These are phyloP conservation scores for Phialophora tarda DNA, from an alignment of 2,329 filamentous ascomycete genomes.

Conservation along the genomic window DNA sequence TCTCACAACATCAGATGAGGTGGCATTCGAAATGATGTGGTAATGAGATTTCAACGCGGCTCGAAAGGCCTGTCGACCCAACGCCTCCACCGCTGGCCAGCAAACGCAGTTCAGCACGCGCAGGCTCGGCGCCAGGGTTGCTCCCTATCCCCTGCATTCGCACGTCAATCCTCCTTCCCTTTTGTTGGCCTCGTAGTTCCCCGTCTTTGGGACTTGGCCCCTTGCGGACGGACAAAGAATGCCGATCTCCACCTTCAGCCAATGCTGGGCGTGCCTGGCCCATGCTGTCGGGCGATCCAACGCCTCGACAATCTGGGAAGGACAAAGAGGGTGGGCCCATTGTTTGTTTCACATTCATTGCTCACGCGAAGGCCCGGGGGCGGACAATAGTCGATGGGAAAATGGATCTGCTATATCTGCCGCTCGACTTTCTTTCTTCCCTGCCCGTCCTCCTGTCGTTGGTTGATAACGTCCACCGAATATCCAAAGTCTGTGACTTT, in stretches of 20 bases:
- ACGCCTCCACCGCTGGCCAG: not conserved
- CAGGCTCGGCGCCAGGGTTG: slow-evolving; percentile 10
- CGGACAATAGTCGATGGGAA: slow-evolving; percentile 16
- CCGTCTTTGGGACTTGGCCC: slow-evolving; percentile 13
- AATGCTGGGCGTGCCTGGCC: slow-evolving; percentile 13
- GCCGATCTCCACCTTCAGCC: slow-evolving; percentile 19
- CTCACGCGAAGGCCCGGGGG: slow-evolving; percentile 11
- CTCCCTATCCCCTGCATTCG: slow-evolving; percentile 29
- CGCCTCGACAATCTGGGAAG: slow-evolving; percentile 34
- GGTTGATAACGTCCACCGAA: slow-evolving; percentile 24
- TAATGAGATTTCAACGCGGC: not conserved
- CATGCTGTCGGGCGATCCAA: slow-evolving; percentile 27
- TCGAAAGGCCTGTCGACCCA: not conserved
- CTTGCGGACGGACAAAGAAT: slow-evolving; percentile 9
- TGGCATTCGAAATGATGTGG: slow-evolving; percentile 3
- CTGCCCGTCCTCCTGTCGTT: slow-evolving; percentile 21
- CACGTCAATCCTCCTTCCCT: slow-evolving; percentile 12
- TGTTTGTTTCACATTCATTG: slow-evolving; percentile 33
- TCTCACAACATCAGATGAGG: not conserved
- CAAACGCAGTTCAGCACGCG: slow-evolving; percentile 1
- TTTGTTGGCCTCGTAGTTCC: slow-evolving; percentile 24
- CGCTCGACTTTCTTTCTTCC: slow-evolving; percentile 16
- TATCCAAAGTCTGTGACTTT: slow-evolving; percentile 38
- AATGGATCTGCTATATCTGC: slow-evolving; percentile 25
- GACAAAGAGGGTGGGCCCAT: slow-evolving; percentile 25